Evolutionary conservation across 192 early-diverging fungal genomes (phyloP).

Genomic region (Coemansia sp.): DNA sequence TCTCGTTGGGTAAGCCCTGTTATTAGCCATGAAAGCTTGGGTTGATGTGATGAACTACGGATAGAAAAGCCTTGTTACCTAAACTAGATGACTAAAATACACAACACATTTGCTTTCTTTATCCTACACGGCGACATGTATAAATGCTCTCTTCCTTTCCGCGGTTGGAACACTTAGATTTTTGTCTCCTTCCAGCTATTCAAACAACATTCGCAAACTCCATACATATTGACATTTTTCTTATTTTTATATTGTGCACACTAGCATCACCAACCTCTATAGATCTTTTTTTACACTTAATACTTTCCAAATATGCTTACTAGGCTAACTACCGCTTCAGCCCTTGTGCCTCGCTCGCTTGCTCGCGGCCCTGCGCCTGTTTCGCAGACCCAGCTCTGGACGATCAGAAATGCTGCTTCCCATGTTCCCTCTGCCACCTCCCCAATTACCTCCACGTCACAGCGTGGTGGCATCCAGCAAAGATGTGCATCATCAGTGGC

Average conservation of each 20-base stretch:
- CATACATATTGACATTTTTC: too few species aligned
- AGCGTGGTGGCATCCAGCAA: background rate
- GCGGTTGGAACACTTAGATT: too few species aligned
- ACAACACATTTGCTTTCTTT: too few species aligned
- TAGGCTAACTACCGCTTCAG: background rate
- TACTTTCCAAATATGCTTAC: background rate
- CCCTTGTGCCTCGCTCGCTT: background rate
- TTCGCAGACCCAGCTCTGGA: background rate
- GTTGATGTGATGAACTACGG: background rate
- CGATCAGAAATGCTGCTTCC: background rate
- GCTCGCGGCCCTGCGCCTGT: background rate
- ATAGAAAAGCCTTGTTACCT: background rate
- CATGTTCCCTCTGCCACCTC: background rate
- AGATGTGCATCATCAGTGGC: conserved; percentile 7
- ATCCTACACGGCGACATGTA: too few species aligned
- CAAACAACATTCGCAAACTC: too few species aligned
- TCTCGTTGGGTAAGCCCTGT: conserved; percentile 1
- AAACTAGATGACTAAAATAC: too few species aligned
- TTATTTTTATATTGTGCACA: background rate
- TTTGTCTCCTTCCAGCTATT: too few species aligned
- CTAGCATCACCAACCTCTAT: background rate
- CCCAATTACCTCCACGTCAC: background rate
- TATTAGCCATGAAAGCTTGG: background rate
- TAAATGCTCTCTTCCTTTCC: too few species aligned
- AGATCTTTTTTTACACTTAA: background rate